phyloP scores from a whole-genome alignment of 2,329 filamentous ascomycete species.

The Verticillium tricorpus region DNA sequence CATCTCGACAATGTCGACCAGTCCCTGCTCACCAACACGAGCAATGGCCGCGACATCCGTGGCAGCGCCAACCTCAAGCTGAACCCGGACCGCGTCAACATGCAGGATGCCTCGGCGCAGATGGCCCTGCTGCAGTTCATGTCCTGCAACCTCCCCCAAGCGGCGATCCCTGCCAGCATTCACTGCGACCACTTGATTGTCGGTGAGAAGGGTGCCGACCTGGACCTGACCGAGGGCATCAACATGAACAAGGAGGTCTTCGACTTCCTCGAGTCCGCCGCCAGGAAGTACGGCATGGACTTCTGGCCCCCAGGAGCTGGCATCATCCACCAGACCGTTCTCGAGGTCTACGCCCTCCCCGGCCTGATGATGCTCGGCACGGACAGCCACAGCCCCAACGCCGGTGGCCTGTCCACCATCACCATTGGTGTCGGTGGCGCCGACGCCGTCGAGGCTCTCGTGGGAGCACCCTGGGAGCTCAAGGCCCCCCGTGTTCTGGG shows the following conservation, averaged over 20 bases:
- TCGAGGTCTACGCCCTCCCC: conserved; percentile 97
- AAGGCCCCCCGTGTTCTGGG: conserved; percentile 90
- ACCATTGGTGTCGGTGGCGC: conserved; percentile 97
- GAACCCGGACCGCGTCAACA: conserved; percentile 94
- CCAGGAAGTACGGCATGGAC: conserved; percentile 87
- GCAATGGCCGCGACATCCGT: conserved; percentile 78
- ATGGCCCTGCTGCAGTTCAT: conserved; percentile 99
- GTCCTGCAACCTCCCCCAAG: conserved; percentile 84
- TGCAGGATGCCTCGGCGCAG: conserved; percentile 98
- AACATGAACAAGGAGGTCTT: conserved; percentile 95
- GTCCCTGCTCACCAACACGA: conserved; percentile 75
- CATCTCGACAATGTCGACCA: conserved; percentile 89
- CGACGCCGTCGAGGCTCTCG: conserved; percentile 93
- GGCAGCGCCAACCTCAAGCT: conserved; percentile 92
- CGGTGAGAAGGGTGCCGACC: conserved; percentile 82
- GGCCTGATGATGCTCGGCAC: conserved; percentile 99
- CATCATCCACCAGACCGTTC: conserved; percentile 94
- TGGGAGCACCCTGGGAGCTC: conserved; percentile 94
- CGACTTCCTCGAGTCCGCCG: conserved; percentile 91
- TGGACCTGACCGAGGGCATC: conserved; percentile 80
- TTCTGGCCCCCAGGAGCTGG: conserved; percentile 93
- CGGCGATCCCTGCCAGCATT: conserved; percentile 92
- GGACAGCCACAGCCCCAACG: conserved; percentile 95
- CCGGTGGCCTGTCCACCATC: conserved; percentile 87
- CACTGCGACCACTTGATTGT: conserved; percentile 99